These are phyloP conservation scores for Russula emetica DNA, from an alignment of 768 basidiomycete genomes.

Conservation along the genomic window DNA sequence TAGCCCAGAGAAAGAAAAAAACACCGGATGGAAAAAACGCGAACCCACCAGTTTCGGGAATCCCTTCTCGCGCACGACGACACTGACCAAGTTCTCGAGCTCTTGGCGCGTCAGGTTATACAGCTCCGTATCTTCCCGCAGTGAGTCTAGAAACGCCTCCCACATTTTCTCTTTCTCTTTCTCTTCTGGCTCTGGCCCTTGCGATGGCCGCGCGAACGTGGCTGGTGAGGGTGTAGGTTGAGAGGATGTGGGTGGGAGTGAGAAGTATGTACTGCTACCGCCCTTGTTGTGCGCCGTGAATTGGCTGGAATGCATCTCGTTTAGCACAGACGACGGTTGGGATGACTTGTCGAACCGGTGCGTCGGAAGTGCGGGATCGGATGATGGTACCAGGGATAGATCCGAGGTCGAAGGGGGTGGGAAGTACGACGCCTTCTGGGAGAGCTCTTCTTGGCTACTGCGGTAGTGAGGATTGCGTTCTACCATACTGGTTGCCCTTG, in stretches of 20 bases:
- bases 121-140: slow-evolving; percentile 46
- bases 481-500: neutral
- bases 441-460: neutral
- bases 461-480: neutral
- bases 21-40: neutral
- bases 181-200: too few relatives aligned
- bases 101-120: slow-evolving; percentile 49
- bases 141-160: slow-evolving; percentile 36
- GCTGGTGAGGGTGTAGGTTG: slow-evolving; percentile 11
- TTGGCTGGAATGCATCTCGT: slow-evolving; percentile 4
- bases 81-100: slow-evolving; percentile 54
- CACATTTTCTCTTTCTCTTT: slow-evolving; percentile 15
- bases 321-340: neutral
- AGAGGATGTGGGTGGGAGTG: slow-evolving; percentile 21
- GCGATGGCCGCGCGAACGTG: neutral
- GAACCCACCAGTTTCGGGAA: slow-evolving; percentile 64
- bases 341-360: neutral
- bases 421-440: neutral
- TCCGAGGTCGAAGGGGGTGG: slow-evolving; percentile 18
- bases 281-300: neutral
- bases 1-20: neutral
- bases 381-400: slow-evolving; percentile 11
- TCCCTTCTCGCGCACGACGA: slow-evolving; percentile 69
- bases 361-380: slow-evolving; percentile 1
- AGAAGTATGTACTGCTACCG: neutral